Conservation (phyloP, 306 rosid genomes). For the Quercus aquifolioides region DNA sequence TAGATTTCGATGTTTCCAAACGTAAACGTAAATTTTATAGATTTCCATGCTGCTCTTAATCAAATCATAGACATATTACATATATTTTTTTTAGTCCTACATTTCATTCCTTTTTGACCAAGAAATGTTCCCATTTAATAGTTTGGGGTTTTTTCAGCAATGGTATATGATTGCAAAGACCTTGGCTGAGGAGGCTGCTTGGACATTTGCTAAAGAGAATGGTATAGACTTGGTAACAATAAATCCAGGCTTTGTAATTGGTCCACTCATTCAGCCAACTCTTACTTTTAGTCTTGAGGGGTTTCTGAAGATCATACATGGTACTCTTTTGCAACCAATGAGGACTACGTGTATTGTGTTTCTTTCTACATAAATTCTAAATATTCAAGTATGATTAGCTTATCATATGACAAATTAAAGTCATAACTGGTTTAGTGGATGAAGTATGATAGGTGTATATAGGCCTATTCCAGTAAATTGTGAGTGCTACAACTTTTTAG, state of each 20-base stretch:
- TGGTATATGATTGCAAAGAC: slow-evolving; percentile 27
- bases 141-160: background rate
- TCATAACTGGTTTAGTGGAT: background rate
- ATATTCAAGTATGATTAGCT: too few relatives aligned
- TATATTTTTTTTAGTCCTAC: too few relatives aligned
- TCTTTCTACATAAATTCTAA: too few relatives aligned
- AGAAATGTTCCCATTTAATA: background rate
- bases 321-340: background rate
- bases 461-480: too few relatives aligned
- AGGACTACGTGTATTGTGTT: too few relatives aligned
- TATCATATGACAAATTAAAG: too few relatives aligned
- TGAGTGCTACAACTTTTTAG: too few relatives aligned
- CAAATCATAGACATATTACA: background rate
- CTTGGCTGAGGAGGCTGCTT: slow-evolving; percentile 40
- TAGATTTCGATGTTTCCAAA: background rate
- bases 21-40: background rate
- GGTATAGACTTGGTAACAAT: slow-evolving; percentile 25
- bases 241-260: slow-evolving; percentile 20
- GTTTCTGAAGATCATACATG: background rate
- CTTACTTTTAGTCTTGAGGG: background rate
- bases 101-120: too few relatives aligned
- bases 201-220: slow-evolving; percentile 25
- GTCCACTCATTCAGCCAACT: slow-evolving; percentile 33
- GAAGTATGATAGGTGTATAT: background rate
- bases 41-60: background rate